phyloP scores from a whole-genome alignment of 306 rosid genomes.

The Sphenostylis stenocarpa region DNA sequence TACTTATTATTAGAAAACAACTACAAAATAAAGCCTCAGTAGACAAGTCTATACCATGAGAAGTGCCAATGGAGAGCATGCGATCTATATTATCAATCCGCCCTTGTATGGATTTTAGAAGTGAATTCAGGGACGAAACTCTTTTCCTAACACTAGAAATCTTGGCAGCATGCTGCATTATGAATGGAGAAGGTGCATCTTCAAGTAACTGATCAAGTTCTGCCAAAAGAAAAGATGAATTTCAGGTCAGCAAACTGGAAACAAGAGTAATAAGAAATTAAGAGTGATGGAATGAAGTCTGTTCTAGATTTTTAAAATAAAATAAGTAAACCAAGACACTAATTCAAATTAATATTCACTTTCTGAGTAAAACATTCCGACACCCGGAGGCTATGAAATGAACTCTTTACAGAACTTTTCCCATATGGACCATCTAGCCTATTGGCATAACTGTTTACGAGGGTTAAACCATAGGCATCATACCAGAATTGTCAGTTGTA shows the following conservation, averaged over 20 bases:
- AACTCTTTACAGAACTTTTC: conserved; percentile 19
- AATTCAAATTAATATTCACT: conserved; percentile 11
- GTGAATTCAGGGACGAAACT: conserved; percentile 66
- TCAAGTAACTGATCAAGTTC: conserved; percentile 82
- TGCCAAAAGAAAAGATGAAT: conserved; percentile 40
- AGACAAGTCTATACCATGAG: conserved; percentile 47
- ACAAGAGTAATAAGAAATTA: conserved; percentile 6
- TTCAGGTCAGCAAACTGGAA: conserved; percentile 28
- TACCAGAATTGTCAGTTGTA: conserved; percentile 21
- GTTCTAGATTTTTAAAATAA: not conserved
- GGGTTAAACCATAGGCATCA: not conserved
- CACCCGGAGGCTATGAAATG: conserved; percentile 7
- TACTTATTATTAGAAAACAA: conserved; percentile 14
- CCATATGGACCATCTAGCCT: not conserved
- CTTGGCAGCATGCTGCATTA: conserved; percentile 77
- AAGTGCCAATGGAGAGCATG: conserved; percentile 42
- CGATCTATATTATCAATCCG: conserved; percentile 81
- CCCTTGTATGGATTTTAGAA: conserved; percentile 68
- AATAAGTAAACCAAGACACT: not conserved
- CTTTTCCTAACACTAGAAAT: conserved; percentile 67
- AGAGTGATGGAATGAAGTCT: conserved; percentile 1
- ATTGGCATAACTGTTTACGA: conserved; percentile 9
- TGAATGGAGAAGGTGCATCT: conserved; percentile 77
- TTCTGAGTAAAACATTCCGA: not conserved
- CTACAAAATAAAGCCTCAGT: conserved; percentile 17